phyloP scores from a whole-genome alignment of 768 basidiomycete genomes.

The Auriscalpium orientale region DNA sequence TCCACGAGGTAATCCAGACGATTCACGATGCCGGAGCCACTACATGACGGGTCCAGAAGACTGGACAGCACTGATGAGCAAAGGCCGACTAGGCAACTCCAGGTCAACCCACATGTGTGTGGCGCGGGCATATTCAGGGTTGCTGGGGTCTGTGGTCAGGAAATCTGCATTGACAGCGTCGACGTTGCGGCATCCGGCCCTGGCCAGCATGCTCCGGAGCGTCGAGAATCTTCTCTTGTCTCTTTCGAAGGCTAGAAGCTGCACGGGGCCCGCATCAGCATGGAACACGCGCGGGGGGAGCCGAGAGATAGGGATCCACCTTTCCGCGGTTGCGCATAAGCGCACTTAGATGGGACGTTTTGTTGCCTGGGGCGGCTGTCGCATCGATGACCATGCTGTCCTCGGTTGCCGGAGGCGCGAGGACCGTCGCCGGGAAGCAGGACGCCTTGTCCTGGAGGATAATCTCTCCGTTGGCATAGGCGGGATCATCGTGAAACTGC shows the following conservation, averaged over 20 bases:
- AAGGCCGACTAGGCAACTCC: neutral
- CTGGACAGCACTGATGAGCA: slow-evolving; percentile 30
- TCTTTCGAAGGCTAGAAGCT: slow-evolving; percentile 87
- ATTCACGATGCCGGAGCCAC: slow-evolving; percentile 89
- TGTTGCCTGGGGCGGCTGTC: slow-evolving; percentile 96
- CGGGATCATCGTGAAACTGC: slow-evolving; percentile 61
- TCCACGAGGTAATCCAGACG: slow-evolving; percentile 80
- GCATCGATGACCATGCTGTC: slow-evolving; percentile 75
- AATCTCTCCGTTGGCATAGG: slow-evolving; percentile 72
- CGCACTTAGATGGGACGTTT: slow-evolving; percentile 90
- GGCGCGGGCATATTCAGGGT: slow-evolving; percentile 51
- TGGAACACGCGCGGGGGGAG: neutral
- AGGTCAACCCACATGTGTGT: slow-evolving; percentile 74
- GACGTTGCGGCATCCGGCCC: slow-evolving; percentile 78
- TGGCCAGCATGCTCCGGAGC: slow-evolving; percentile 77
- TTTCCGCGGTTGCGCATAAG: slow-evolving; percentile 79
- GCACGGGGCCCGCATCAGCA: neutral
- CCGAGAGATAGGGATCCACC: slow-evolving; percentile 34
- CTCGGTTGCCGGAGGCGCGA: slow-evolving; percentile 59
- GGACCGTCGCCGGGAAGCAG: slow-evolving; percentile 86
- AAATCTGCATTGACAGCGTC: slow-evolving; percentile 77
- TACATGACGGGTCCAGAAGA: slow-evolving; percentile 93
- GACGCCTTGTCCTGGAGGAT: slow-evolving; percentile 98
- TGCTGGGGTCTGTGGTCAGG: slow-evolving; percentile 62
- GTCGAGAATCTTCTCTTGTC: slow-evolving; percentile 78